phyloP scores from a whole-genome alignment of 805 yeast species.

The Dipodascopsis uninucleata region DNA sequence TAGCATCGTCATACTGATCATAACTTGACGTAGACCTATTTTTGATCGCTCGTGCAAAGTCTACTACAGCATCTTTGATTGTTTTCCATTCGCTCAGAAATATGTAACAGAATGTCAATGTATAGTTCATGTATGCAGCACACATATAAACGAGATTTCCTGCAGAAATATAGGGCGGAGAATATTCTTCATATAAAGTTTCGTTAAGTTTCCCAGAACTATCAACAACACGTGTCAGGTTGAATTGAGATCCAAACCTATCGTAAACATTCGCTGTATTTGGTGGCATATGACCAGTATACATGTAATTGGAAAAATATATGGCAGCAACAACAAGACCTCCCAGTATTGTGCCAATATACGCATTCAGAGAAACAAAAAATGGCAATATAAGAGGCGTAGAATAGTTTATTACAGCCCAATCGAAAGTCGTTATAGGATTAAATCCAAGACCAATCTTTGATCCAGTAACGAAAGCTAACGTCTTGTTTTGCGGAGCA shows the following conservation, averaged over 20 bases:
- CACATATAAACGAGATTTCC: slow-evolving; percentile 53
- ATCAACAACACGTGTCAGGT: slow-evolving; percentile 9
- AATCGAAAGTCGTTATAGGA: slow-evolving; percentile 63
- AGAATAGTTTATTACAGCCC: slow-evolving; percentile 37
- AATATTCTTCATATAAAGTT: slow-evolving; percentile 50
- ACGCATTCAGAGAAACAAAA: slow-evolving; percentile 11
- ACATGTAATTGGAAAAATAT: slow-evolving; percentile 18
- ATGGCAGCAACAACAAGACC: slow-evolving; percentile 9
- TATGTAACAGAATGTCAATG: slow-evolving; percentile 50
- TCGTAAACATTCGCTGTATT: slow-evolving; percentile 15
- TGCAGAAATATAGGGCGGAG: slow-evolving; percentile 56
- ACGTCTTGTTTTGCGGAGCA: slow-evolving; percentile 49
- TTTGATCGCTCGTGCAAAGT: slow-evolving; percentile 45
- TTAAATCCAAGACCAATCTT: slow-evolving; percentile 59
- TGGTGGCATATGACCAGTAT: slow-evolving; percentile 16
- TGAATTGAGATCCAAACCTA: slow-evolving; percentile 13
- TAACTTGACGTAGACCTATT: slow-evolving; percentile 51
- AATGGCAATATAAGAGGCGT: slow-evolving; percentile 18
- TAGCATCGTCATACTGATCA: slow-evolving; percentile 49
- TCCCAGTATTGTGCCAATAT: slow-evolving; percentile 10
- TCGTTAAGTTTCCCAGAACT: slow-evolving; percentile 42
- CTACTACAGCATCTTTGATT: slow-evolving; percentile 46
- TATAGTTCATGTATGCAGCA: slow-evolving; percentile 49
- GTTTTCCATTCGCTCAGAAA: slow-evolving; percentile 44
- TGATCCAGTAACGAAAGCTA: slow-evolving; percentile 64